phyloP scores from a whole-genome alignment of 768 basidiomycete genomes.

The Phanerodontia chrysosporium region DNA sequence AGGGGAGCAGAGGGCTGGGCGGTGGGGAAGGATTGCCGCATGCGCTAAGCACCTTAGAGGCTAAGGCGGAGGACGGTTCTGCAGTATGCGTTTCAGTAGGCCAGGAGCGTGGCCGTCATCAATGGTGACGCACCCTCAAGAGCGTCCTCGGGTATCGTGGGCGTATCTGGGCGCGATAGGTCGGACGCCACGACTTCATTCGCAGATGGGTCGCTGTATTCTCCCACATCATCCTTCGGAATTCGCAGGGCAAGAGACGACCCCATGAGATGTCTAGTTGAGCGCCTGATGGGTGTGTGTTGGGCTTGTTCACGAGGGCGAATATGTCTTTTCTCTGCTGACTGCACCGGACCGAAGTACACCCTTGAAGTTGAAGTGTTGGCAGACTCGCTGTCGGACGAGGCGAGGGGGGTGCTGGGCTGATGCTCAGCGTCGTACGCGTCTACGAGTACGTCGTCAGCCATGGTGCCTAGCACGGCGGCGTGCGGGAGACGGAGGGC shows the following conservation, averaged over 20 bases:
- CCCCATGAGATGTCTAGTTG: slow-evolving; percentile 45
- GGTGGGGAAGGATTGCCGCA: slow-evolving; percentile 76
- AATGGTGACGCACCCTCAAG: slow-evolving; percentile 29
- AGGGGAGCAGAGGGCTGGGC: slow-evolving; percentile 27
- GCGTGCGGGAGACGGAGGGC: background rate
- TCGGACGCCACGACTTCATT: slow-evolving; percentile 4
- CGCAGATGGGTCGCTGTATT: background rate
- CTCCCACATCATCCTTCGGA: slow-evolving; percentile 12
- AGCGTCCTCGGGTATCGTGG: slow-evolving; percentile 1
- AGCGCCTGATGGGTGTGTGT: slow-evolving; percentile 41
- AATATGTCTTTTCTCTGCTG: slow-evolving; percentile 48
- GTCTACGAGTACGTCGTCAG: slow-evolving; percentile 14
- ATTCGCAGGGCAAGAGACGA: slow-evolving; percentile 17
- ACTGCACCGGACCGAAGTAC: slow-evolving; percentile 48
- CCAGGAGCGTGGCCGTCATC: slow-evolving; percentile 19
- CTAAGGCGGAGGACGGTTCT: slow-evolving; percentile 68
- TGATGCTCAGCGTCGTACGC: slow-evolving; percentile 3
- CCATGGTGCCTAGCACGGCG: slow-evolving; percentile 11
- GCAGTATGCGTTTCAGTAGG: background rate
- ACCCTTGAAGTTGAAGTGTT: slow-evolving; percentile 40
- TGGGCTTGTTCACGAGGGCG: slow-evolving; percentile 27
- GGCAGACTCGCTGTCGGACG: slow-evolving; percentile 18
- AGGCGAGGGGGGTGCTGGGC: slow-evolving; percentile 9
- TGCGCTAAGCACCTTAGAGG: slow-evolving; percentile 61
- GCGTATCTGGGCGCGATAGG: slow-evolving; percentile 7